These are phyloP conservation scores for Zizania latifolia DNA, from an alignment of 176 grass and related monocot genomes.

Conservation along the genomic window DNA sequence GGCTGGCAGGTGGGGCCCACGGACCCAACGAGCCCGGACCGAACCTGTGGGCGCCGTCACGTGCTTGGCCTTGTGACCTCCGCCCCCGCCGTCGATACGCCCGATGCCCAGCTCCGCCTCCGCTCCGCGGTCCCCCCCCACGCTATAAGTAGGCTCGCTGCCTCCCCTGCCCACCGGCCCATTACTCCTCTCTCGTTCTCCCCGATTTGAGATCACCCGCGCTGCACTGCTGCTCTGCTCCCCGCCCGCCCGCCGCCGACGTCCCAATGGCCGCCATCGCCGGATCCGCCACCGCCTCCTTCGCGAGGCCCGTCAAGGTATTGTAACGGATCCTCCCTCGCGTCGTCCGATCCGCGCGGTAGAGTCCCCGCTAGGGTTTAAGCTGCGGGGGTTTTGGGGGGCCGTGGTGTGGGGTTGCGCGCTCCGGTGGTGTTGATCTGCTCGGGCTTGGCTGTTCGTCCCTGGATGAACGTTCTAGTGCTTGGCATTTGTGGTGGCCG, in stretches of 20 bases:
- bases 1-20: background rate
- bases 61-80: slow-evolving; percentile 44
- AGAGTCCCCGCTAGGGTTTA: background rate
- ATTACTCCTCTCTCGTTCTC: background rate
- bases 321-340: background rate
- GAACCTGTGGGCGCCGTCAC: background rate
- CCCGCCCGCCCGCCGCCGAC: background rate
- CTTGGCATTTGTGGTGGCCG: background rate
- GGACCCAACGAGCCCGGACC: no score
- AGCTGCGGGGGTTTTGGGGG: background rate
- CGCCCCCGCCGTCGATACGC: slow-evolving; percentile 35
- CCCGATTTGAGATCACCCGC: no score
- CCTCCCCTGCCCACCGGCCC: no score
- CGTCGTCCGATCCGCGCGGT: background rate
- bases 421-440: background rate
- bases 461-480: background rate
- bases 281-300: slow-evolving; percentile 41
- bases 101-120: slow-evolving; percentile 28
- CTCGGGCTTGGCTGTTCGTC: no score
- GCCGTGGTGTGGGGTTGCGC: background rate
- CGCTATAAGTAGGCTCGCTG: background rate
- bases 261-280: slow-evolving; percentile 30
- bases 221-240: background rate
- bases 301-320: slow-evolving; percentile 44
- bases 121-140: slow-evolving; percentile 12